A percentile compares a stretch with the other conserved stretches of the same genome.
phyloP scores from a whole-genome alignment of 257 asterid genomes.

The Ocimum tenuiflorum region DNA sequence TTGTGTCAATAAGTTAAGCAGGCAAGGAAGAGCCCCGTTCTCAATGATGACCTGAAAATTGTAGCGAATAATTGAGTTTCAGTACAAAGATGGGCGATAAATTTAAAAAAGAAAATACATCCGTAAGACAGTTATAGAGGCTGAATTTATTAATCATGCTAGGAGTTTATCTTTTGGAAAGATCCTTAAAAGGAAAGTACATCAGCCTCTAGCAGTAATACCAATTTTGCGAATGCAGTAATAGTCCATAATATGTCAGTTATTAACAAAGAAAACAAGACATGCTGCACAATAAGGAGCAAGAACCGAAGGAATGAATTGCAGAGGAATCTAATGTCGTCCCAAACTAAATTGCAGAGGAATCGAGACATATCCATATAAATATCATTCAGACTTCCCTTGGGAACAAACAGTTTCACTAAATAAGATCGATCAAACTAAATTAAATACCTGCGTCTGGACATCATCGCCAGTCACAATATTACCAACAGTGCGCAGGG shows the following conservation, averaged over 20 bases:
- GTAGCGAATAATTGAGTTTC: not conserved
- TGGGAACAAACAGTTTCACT: not conserved
- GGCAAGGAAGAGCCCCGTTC: conserved; percentile 38
- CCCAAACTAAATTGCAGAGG: not conserved
- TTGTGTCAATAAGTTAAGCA: conserved; percentile 39
- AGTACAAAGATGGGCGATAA: not conserved
- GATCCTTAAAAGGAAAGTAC: not conserved
- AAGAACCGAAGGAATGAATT: not conserved
- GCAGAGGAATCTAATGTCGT: not conserved
- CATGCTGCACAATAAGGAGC: not conserved
- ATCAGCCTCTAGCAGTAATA: not conserved
- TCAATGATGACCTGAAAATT: conserved; percentile 40
- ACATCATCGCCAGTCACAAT: conserved; percentile 47
- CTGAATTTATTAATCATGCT: not conserved
- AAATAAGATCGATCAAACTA: not conserved
- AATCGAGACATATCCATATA: not conserved
- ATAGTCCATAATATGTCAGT: not conserved
- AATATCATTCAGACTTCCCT: not conserved
- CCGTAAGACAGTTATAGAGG: not conserved
- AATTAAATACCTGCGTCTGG: conserved; percentile 45
- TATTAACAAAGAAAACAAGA: not conserved
- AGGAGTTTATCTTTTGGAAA: not conserved
- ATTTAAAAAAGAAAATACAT: not conserved
- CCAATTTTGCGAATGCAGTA: not conserved
- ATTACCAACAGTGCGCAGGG: conserved; percentile 46